Evolutionary conservation across 164 flowering plant genomes (phyloP).

Genomic region (Annona squamosa): DNA sequence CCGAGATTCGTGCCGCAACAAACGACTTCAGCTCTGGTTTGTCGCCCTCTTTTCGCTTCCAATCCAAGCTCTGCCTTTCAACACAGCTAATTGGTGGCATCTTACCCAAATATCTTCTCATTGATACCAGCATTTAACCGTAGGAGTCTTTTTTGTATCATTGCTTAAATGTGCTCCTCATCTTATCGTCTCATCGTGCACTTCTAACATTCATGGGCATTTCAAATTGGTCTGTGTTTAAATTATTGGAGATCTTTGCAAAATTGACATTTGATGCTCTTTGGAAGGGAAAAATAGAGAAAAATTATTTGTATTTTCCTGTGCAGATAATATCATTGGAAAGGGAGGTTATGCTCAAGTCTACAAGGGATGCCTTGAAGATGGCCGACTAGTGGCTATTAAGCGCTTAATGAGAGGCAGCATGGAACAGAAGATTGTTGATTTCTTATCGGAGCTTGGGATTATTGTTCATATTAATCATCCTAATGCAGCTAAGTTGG

Average conservation of each 20-base stretch:
- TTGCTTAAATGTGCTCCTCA: neutral
- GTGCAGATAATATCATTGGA: conserved; percentile 67
- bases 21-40: conserved; percentile 62
- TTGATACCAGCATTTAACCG: neutral
- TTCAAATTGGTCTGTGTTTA: neutral
- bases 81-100: neutral
- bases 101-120: neutral
- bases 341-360: conserved; percentile 96
- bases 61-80: neutral
- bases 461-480: conserved; percentile 87
- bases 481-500: conserved; percentile 75
- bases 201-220: neutral
- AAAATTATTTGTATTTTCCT: neutral
- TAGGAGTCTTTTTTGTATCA: neutral
- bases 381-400: conserved; percentile 65
- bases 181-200: neutral
- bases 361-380: conserved; percentile 63
- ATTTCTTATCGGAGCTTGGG: conserved; percentile 85
- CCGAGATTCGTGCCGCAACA: conserved; percentile 70
- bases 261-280: neutral
- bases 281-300: too few relatives aligned
- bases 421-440: conserved; percentile 62
- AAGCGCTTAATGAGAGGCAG: conserved; percentile 68
- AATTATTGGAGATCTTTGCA: neutral
- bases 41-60: conserved; percentile 5